Evolutionary conservation across 2,329 filamentous ascomycete genomes (phyloP), one percentile per base, ranked within the genome.

Genomic region (Fusarium liriodendri): DNA sequence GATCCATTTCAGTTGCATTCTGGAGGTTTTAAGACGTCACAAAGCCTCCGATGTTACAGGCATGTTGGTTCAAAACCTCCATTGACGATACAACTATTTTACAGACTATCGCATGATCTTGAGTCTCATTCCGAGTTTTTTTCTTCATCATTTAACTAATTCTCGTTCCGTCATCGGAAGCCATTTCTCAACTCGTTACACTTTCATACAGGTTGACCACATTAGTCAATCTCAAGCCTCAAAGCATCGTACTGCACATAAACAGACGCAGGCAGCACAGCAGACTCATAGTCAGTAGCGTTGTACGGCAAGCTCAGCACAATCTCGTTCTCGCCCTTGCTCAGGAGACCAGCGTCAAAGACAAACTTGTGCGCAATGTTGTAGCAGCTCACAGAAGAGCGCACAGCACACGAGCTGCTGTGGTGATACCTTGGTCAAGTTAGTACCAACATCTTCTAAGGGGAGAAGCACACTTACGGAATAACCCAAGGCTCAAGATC

Each of bases 241-340:
- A 92, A 75, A 3, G 91, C 90, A 81, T 92, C 90, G 72, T 93
- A 92, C 82, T 92, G 90, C 7, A 92, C 87, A 79, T 92, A 92
- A 0, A 90, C 83, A 1, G 85, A 86, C 50, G 82, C 81, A 0
- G 89, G 85, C 65, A 92, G 73, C 10, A 91, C 60, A 0, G 90
- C 90, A 33, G 86, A 86, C 80, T 92, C 89, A 18, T 87, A 87
- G 73, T 91, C 85, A 5, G 88, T 91, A 1, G 86, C 90, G 57
- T 90, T 89, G 55, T 84, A 87, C 13, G 91, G 90, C 67, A 92
- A 74, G 71, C 88, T 89, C 52, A 92, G 78, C 0, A 90, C 82
- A 35, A 92, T 80, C 74, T 85, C 83, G 70, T 92, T 92, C 66
- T 83, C 82, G 0, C 88, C 89, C 20, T 83, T 83, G n/a, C 82